Evolutionary conservation across 768 basidiomycete genomes (phyloP), one percentile per base, ranked within the genome.

Genomic region (Neoboletus subvelutipes): DNA sequence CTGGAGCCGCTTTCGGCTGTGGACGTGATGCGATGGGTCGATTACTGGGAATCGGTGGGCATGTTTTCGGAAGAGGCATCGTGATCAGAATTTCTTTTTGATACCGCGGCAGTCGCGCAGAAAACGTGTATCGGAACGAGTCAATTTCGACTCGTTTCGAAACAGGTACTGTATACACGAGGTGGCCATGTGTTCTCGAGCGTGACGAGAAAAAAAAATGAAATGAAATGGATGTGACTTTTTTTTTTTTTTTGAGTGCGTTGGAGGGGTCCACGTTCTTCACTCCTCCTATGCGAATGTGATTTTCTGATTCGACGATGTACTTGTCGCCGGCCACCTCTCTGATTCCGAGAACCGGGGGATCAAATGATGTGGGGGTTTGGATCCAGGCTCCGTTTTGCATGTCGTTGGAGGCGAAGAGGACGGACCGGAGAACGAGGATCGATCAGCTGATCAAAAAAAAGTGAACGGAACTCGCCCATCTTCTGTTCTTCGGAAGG

Each of bases 11-110:
- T 78, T 7, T 67, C 59, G 10, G 54, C 56, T 1, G 54, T 49
- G 0, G 71, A 76, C 45, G 75, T 55, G 13, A 49, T 36, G 3
- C 53, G 52, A n/a, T 80, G 76, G 75, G 65, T 79, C 3, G 66
- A 65, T 11, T 78, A 78, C 53, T 78, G 77, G 77, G 69, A 56
- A 39, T 63, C 56, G 17, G 55, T 52, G 12, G 67, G 67, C 20
- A 66, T 73, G 56, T 64, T 72, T 22, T 36, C 40, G 34, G 48
- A 50, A 29, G 47, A 26, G 34, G 9, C 0, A 40, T n/a, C 22
- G 8, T 6, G 26, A 13, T 28, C 1, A 50, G 22, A 33, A 22
- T 20, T 13, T 5, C 13, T 39, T 33, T 18, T 37, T 20, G 34
- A 43, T 45, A 4, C 47, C 22, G 10, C 17, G 22, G 41, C 8